Conservation (phyloP, 164 flowering plant genomes). For the Buxus sempervirens region DNA sequence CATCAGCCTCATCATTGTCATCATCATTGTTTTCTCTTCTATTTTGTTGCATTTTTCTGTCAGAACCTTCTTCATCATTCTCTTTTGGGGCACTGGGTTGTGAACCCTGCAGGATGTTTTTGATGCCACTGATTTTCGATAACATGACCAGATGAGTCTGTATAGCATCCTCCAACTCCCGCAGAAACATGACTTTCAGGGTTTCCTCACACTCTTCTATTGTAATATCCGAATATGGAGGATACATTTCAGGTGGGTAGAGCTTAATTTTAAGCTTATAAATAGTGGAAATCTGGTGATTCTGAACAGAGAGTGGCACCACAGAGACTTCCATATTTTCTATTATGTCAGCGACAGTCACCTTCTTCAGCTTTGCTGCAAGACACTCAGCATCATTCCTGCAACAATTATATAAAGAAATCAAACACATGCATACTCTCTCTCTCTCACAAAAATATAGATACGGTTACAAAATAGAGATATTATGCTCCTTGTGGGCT, state of each 20-base stretch:
- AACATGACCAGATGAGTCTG: conserved; percentile 47
- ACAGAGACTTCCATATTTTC: conserved; percentile 68
- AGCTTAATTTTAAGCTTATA: conserved; percentile 70
- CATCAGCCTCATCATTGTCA: conserved; percentile 34
- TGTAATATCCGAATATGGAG: conserved; percentile 39
- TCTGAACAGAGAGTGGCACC: conserved; percentile 35
- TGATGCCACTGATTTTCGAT: conserved; percentile 63
- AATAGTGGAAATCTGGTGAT: conserved; percentile 33
- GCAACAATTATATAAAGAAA: conserved; percentile 14
- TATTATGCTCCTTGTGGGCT: not conserved
- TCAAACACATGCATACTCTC: not conserved
- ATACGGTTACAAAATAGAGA: not conserved
- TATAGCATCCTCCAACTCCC: conserved; percentile 65
- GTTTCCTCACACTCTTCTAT: conserved; percentile 44
- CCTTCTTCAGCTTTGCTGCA: conserved; percentile 64
- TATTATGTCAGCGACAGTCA: conserved; percentile 65
- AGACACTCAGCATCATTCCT: conserved; percentile 64
- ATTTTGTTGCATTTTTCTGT: not conserved
- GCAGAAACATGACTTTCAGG: conserved; percentile 34
- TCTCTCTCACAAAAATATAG: not conserved
- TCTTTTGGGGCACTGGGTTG: conserved; percentile 27
- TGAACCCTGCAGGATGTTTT: conserved; percentile 28
- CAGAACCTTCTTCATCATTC: conserved; percentile 33
- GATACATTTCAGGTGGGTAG: conserved; percentile 41
- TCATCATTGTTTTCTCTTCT: conserved; percentile 25